Evolutionary conservation across 108 stramenopile genomes (phyloP), one percentile per base, ranked within the genome.

Genomic region (Conticribra weissflogii): DNA sequence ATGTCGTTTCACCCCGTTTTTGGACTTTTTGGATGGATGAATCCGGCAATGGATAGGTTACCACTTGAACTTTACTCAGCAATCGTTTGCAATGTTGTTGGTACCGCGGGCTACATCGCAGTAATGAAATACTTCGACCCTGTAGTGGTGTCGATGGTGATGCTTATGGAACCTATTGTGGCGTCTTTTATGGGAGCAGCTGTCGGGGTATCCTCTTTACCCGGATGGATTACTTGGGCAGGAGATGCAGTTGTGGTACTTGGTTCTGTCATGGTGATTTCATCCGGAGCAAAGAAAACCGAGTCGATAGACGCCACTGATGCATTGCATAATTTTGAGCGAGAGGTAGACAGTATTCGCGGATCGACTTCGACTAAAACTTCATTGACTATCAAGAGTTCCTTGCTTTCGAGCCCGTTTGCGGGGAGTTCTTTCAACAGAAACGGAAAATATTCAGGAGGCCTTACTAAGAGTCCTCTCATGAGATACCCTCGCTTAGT

Each of bases 61-160:
- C 78, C 78, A 22, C 48, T 86, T 12, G 78, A 82, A 47, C 18
- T 86, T 17, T 78, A 48, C 32, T 63, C 84, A 36, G 86, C 76
- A 9, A 19, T 87, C 22, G 56, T 87, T 21, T 75, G 76, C 67
- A 87, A 87, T 74, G n/a, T 71, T 4, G 23, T 86, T 17, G 86
- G 89, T 1, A 86, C 85, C 3, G 81, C 83, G 73, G 86, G 86
- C 0, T 90, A 73, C 46, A 79, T 87, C 44, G 77, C 83, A 3
- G 70, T 85, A 15, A 83, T 90, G 85, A 73, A 83, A 22, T 83
- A 84, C 53, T 90, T 90, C 48, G 86, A 87, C 45, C 61, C 72
- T 15, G 55, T 90, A 12, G 76, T 86, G 23, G 82, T 90, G 14
- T 49, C 82, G 16, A 83, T 69, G 44, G 78, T 80, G 0, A 83